Base-by-base conservation (phyloP, 2,329 filamentous ascomycete species). In the Pestalotiopsis sp. region DNA sequence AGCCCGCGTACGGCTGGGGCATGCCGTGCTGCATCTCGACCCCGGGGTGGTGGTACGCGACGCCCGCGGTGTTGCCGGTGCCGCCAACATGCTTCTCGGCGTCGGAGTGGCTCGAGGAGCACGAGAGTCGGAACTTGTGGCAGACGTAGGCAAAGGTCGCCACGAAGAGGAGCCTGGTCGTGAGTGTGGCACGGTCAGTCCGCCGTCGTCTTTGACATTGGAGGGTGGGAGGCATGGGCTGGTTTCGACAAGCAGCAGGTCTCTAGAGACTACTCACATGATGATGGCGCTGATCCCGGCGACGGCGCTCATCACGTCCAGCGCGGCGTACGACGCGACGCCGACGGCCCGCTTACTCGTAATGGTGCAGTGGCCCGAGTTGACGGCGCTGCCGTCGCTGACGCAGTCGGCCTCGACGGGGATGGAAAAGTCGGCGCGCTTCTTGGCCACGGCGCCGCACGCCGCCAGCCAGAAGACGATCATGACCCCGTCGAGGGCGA, bases 391-490 rank as follows among this genome's bases (percentile, higher is more conserved):
- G 58, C 83, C 82, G 69, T 84, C 79, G 60, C 72, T 74, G 17
- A 77, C 72, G 69, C 74, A 77, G 41, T 78, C 80, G 2, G 74
- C 74, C 11, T 49, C 71, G 2, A 82, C 80, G 3, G 49, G 64
- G 14, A 79, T 74, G 9, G 71, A 74, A 72, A 82, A 85, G 20
- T 69, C 69, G 41, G 78, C 77, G 38, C 84, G 80, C 65, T 72
- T 76, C 23, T 80, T 78, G 9, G 84, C 84, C 14, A 78, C 78
- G 31, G 82, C 79, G 41, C 74, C 80, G 73, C 79, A 75, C n/a
- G 80, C 79, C 0, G 82, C 79, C 20, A 86, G 81, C 85, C 85
- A 86, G 66, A 86, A 78, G 67, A 86, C 72, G 61, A 82, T 72
- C 75, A 86, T 77, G 58, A 85, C 74, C 3, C 73, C 78, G 60